A percentile compares a stretch with the other conserved stretches of the same genome.
phyloP scores from a whole-genome alignment of 23 red algal genomes.

The Gracilariopsis chorda region DNA sequence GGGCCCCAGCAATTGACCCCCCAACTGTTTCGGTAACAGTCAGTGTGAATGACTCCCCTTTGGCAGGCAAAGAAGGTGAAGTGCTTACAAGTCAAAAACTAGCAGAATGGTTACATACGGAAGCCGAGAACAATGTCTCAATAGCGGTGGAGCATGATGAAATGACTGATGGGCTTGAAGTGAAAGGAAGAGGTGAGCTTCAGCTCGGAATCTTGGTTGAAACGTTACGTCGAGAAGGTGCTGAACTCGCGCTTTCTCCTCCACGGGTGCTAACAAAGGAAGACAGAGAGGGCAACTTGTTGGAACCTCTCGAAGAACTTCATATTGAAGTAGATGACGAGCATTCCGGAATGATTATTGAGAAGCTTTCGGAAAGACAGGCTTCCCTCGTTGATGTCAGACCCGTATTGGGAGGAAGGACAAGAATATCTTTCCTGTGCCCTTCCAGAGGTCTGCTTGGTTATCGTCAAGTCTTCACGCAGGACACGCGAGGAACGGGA shows the following conservation, averaged over 20 bases:
- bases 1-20: constrained; percentile 74
- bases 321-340: constrained; percentile 85
- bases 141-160: constrained; percentile 62
- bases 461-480: constrained; percentile 61
- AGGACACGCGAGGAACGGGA: constrained; percentile 77
- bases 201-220: constrained; percentile 90
- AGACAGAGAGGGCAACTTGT: constrained; percentile 37
- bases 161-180: constrained; percentile 60
- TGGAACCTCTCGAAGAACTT: constrained; percentile 85
- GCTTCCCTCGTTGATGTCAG: constrained; percentile 69
- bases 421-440: constrained; percentile 47
- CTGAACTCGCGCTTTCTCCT: constrained; percentile 75
- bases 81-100: constrained; percentile 84
- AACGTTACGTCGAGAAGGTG: constrained; percentile 79
- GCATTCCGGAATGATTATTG: constrained; percentile 80
- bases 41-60: constrained; percentile 78
- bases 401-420: constrained; percentile 14
- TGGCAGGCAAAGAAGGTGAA: constrained; percentile 79
- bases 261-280: constrained; percentile 75
- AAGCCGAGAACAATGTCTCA: constrained; percentile 87
- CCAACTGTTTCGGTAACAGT: constrained; percentile 90
- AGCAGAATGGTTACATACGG: constrained; percentile 68
- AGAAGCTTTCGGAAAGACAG: constrained; percentile 67
- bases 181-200: constrained; percentile 82
- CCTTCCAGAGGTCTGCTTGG: constrained; percentile 89